Conservation (phyloP, 371 early-diverging fungal species). For the Zychaea mexicana region DNA sequence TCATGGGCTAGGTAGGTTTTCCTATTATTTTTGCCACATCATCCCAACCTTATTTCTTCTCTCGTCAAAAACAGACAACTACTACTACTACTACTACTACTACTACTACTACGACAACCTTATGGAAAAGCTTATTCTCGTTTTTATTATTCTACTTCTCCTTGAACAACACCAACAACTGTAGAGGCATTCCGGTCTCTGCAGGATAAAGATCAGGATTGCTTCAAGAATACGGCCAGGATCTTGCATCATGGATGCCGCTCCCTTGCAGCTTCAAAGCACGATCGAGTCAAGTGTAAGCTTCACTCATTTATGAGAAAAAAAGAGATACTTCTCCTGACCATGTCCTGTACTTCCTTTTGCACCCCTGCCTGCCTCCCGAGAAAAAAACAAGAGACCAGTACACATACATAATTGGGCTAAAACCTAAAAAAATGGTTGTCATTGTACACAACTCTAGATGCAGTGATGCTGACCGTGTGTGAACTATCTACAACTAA, state of each 20-base stretch:
- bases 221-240: slow-evolving; percentile 10
- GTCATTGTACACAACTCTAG: not conserved
- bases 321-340: not conserved
- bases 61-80: too few species aligned
- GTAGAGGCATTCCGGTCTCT: slow-evolving; percentile 8
- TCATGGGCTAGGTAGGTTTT: not conserved
- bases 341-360: not conserved
- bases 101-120: not conserved
- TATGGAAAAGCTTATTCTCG: too few species aligned
- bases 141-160: not conserved
- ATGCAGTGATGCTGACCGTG: slow-evolving; percentile 7
- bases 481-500: slow-evolving; percentile 14
- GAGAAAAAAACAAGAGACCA: not conserved
- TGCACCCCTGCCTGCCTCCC: not conserved
- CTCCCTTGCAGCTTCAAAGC: slow-evolving; percentile 6
- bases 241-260: slow-evolving; percentile 12
- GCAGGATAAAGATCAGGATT: slow-evolving; percentile 11
- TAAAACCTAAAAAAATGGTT: not conserved
- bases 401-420: too few species aligned
- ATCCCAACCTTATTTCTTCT: not conserved
- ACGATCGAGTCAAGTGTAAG: slow-evolving; percentile 15
- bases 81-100: too few species aligned
- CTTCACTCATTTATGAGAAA: not conserved
- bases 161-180: not conserved
- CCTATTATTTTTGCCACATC: not conserved